Evolutionary conservation across 2,329 filamentous ascomycete genomes (phyloP), one percentile per base, ranked within the genome.

Genomic region (Fusarium udum): DNA sequence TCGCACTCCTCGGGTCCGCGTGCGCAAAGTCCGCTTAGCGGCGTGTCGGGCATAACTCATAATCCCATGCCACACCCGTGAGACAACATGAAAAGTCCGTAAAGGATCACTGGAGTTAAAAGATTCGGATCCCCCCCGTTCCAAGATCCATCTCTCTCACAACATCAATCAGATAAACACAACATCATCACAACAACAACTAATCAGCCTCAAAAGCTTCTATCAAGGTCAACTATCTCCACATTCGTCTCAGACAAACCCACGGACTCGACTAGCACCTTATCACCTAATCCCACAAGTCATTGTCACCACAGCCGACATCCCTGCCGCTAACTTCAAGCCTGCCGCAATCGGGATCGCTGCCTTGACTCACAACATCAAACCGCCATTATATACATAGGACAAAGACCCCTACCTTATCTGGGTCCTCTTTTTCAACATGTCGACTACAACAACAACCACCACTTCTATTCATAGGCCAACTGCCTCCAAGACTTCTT

Each of bases 1-100:
- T 73, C 69, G 74, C 72, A 73, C 75, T 77, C 71, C 75, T 79
- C 79, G 79, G 79, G 78, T 71, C 77, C 78, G 78, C 77, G 74
- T 75, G 72, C 67, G 71, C 78, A 80, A 80, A 81, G 71, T 80
- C 80, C 80, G 80, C 75, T 56, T 74, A 71, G 73, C 72, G 67
- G 74, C 72, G 69, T 68, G 69, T 71, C 68, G 73, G 77, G 66
- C 78, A 77, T 77, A 77, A 77, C 75, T 68, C 73, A 71, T 73
- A 72, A 72, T 77, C 57, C 72, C 72, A 75, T 70, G 71, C 66
- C 57, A 65, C 69, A 73, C 70, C 61, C 56, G 69, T 70, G 55
- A 74, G 72, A 75, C 71, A 74, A 65, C 71, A 63, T 63, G 72
- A 67, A 74, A 73, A 72, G 61, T 72, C 71, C 68, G 75, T 73